Percentiles rank a stretch among this genome's conserved stretches.
Conservation (phyloP, 495 filamentous ascomycete genomes). For the Penicillium atrosanguineum region DNA sequence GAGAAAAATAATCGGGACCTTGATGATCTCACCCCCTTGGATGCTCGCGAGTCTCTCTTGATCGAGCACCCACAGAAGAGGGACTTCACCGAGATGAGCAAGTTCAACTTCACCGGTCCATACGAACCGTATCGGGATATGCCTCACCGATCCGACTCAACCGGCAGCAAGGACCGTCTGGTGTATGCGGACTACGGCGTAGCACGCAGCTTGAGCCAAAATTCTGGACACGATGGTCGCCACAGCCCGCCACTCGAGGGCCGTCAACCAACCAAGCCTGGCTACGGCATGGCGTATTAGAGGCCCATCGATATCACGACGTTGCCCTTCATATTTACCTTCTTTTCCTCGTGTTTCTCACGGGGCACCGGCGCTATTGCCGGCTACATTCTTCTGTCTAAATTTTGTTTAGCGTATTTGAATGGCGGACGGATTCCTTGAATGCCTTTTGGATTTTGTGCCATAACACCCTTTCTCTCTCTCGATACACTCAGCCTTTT, state of each 20-base stretch:
- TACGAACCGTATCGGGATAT: constrained; percentile 46
- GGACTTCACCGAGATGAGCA: constrained; percentile 45
- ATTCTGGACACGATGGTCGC: constrained; percentile 27
- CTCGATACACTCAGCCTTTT: background rate
- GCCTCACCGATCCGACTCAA: constrained; percentile 26
- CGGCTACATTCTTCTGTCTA: constrained; percentile 7
- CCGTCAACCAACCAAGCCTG: constrained; percentile 39
- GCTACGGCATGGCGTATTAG: constrained; percentile 42
- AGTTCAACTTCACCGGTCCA: constrained; percentile 47
- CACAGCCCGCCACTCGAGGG: constrained; percentile 33
- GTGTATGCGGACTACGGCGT: constrained; percentile 38
- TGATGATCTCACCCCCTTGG: constrained; percentile 85
- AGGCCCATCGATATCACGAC: constrained; percentile 8
- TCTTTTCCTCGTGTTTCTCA: background rate
- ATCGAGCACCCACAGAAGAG: constrained; percentile 49
- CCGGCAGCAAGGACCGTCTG: constrained; percentile 41
- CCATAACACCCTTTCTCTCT: constrained; percentile 1
- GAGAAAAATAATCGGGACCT: constrained; percentile 82
- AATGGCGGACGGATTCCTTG: constrained; percentile 9
- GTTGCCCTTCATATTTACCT: constrained; percentile 8
- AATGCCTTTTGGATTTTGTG: constrained; percentile 10
- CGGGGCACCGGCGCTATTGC: background rate
- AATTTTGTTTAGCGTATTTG: constrained; percentile 13
- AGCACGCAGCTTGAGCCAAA: constrained; percentile 38
- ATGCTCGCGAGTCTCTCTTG: constrained; percentile 86